phyloP scores from a whole-genome alignment of 768 basidiomycete genomes.

The Amanita rubescens region DNA sequence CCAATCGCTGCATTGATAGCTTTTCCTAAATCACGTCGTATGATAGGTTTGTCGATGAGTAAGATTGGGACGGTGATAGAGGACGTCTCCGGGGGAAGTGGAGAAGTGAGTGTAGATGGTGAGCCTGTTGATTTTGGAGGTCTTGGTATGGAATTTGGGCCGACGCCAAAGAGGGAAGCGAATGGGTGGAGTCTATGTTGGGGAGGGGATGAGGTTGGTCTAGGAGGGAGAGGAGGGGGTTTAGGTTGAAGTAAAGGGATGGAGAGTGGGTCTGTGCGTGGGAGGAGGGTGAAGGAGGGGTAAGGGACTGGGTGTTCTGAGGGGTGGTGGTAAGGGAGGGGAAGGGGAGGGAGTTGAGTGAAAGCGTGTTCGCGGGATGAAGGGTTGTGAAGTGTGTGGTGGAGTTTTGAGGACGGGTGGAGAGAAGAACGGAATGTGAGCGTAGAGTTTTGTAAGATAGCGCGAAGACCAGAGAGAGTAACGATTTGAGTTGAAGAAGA shows the following conservation, averaged over 20 bases:
- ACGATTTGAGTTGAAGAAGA: slow-evolving; percentile 42
- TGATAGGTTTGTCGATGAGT: slow-evolving; percentile 7
- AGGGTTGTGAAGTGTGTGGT: too few species aligned
- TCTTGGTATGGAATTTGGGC: slow-evolving; percentile 22
- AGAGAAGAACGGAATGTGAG: slow-evolving; percentile 6
- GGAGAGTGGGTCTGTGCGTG: too few species aligned
- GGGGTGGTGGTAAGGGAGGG: slow-evolving; percentile 26
- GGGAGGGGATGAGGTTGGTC: slow-evolving; percentile 19
- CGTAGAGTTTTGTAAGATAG: slow-evolving; percentile 61
- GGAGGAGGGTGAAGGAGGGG: slow-evolving; percentile 22
- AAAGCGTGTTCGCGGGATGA: slow-evolving; percentile 25
- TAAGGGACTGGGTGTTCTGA: slow-evolving; percentile 36
- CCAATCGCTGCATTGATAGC: not conserved
- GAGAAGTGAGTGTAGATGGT: slow-evolving; percentile 20
- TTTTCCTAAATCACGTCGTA: slow-evolving; percentile 18
- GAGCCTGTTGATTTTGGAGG: slow-evolving; percentile 12
- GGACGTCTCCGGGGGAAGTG: slow-evolving; percentile 24
- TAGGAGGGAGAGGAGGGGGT: slow-evolving; percentile 36
- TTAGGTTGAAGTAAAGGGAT: too few species aligned
- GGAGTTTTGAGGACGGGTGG: slow-evolving; percentile 22
- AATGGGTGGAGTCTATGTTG: slow-evolving; percentile 63
- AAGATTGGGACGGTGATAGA: slow-evolving; percentile 22
- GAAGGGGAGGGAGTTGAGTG: slow-evolving; percentile 47
- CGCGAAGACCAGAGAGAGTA: slow-evolving; percentile 80
- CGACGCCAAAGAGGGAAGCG: slow-evolving; percentile 70